Conservation (phyloP, 805 yeast species). For the Teunomyces stri region DNA sequence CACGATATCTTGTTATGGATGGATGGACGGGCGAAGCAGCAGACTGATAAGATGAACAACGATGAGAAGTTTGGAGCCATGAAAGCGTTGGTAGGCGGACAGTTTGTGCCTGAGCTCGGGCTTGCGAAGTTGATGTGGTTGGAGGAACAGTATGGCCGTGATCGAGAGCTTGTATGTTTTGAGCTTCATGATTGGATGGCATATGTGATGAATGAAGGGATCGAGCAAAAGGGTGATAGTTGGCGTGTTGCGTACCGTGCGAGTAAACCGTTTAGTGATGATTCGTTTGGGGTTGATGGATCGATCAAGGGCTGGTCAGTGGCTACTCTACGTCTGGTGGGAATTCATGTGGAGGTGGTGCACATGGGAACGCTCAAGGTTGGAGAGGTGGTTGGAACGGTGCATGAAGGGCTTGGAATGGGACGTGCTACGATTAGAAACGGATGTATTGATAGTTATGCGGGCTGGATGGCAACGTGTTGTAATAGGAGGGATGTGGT, state of each 20-base stretch:
- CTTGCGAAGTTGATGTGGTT: constrained; percentile 49
- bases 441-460: constrained; percentile 62
- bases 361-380: constrained; percentile 12
- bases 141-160: constrained; percentile 13
- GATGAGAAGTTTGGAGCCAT: constrained; percentile 17
- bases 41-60: constrained; percentile 29
- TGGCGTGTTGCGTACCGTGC: neutral
- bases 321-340: constrained; percentile 18
- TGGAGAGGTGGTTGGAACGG: constrained; percentile 15
- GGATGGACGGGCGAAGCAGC: constrained; percentile 46
- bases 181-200: constrained; percentile 53
- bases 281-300: constrained; percentile 48
- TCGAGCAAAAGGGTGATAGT: constrained; percentile 1
- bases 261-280: neutral
- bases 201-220: constrained; percentile 27
- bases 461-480: constrained; percentile 47
- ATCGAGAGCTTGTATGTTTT: constrained; percentile 32
- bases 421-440: constrained; percentile 25
- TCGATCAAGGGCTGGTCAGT: constrained; percentile 54
- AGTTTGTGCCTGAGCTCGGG: constrained; percentile 58
- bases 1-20: constrained; percentile 58
- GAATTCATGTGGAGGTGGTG: constrained; percentile 27
- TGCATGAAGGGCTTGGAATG: constrained; percentile 4
- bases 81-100: constrained; percentile 33
- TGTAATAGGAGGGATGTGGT: constrained; percentile 13